Evolutionary conservation across 2,329 filamentous ascomycete species (phyloP).

Genomic region (Colletotrichum sp.): DNA sequence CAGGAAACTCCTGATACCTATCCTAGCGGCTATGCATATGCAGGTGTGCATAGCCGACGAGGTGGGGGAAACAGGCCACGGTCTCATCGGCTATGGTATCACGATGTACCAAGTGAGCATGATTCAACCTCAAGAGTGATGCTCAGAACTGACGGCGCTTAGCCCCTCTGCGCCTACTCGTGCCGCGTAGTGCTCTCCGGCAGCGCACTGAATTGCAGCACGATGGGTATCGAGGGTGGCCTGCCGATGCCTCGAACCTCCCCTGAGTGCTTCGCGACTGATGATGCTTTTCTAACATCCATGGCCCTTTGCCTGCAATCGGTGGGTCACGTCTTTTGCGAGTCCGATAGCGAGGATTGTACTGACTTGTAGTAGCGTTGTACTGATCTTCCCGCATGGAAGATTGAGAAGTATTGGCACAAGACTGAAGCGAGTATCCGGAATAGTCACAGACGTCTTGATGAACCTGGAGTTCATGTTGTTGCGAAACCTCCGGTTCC

Average conservation of each 20-base stretch:
- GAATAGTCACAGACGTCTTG: not conserved
- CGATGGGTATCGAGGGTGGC: not conserved
- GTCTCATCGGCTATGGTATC: slow-evolving; percentile 40
- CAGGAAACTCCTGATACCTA: not conserved
- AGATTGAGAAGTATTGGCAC: slow-evolving; percentile 26
- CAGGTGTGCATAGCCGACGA: not conserved
- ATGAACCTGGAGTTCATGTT: not conserved
- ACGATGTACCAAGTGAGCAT: slow-evolving; percentile 35
- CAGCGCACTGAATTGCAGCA: slow-evolving; percentile 30
- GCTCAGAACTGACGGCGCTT: not conserved
- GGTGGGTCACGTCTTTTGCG: slow-evolving; percentile 25
- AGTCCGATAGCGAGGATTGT: not conserved
- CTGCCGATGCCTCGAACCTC: slow-evolving; percentile 19
- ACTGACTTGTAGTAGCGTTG: slow-evolving; percentile 29
- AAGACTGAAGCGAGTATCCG: not conserved
- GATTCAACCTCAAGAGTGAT: too few species aligned
- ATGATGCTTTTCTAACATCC: slow-evolving; percentile 33
- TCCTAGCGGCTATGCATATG: not conserved
- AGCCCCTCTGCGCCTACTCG: slow-evolving; percentile 34
- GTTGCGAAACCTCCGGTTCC: not conserved
- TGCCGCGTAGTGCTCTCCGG: slow-evolving; percentile 34
- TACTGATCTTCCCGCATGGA: slow-evolving; percentile 31
- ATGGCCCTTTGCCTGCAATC: slow-evolving; percentile 38
- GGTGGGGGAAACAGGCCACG: slow-evolving; percentile 19
- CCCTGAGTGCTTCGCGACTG: slow-evolving; percentile 31